phyloP scores from a whole-genome alignment of 441 rosid species.

The Hura crepitans region DNA sequence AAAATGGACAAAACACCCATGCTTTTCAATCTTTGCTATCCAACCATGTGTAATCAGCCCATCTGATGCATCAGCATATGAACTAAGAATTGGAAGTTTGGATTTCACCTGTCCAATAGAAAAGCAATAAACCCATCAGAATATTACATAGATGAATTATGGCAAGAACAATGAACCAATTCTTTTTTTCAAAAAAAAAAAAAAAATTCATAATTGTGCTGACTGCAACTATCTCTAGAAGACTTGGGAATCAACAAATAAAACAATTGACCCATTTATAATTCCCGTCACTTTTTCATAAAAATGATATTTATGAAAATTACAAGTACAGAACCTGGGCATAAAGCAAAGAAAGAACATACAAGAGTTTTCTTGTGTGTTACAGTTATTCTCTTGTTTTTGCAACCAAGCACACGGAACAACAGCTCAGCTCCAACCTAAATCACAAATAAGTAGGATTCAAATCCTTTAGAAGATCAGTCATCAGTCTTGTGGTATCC shows the following conservation, averaged over 20 bases:
- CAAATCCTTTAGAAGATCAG: slow-evolving; percentile 17
- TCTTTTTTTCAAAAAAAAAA: too few species aligned
- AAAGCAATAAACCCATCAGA: slow-evolving; percentile 20
- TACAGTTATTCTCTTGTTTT: slow-evolving; percentile 92
- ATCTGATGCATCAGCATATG: slow-evolving; percentile 79
- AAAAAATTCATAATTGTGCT: not conserved
- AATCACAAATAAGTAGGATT: slow-evolving; percentile 22
- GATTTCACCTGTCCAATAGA: slow-evolving; percentile 79
- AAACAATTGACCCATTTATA: not conserved
- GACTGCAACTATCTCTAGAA: too few species aligned
- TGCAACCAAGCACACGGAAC: slow-evolving; percentile 98
- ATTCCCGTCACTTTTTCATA: too few species aligned
- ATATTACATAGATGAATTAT: slow-evolving; percentile 6
- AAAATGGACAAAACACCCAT: slow-evolving; percentile 94
- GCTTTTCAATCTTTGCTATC: slow-evolving; percentile 93
- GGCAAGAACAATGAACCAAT: not conserved
- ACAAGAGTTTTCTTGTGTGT: slow-evolving; percentile 97
- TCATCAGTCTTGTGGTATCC: not conserved
- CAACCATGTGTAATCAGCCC: slow-evolving; percentile 93
- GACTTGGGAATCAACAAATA: not conserved
- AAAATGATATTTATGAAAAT: slow-evolving; percentile 7
- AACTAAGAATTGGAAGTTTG: slow-evolving; percentile 74
- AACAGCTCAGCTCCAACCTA: slow-evolving; percentile 90
- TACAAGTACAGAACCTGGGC: slow-evolving; percentile 8
- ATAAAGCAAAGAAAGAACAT: slow-evolving; percentile 32